phyloP scores from a whole-genome alignment of 371 early-diverging fungal species.

The Rhizopus delemar region DNA sequence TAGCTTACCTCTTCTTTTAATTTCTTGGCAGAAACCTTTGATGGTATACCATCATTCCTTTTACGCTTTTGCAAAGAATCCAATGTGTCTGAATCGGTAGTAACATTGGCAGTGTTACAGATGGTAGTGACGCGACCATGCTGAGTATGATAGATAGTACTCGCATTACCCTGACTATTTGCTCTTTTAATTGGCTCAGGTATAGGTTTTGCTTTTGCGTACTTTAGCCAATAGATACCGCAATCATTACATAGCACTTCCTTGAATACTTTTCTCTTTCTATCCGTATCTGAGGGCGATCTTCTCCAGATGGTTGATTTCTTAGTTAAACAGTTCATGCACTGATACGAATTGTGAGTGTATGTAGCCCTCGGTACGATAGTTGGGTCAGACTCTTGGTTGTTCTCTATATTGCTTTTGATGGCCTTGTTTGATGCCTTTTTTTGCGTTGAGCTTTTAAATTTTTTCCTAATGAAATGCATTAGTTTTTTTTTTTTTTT shows the following conservation, averaged over 20 bases:
- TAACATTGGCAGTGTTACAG: conserved; percentile 12
- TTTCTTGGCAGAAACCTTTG: conserved; percentile 7
- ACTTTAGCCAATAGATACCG: conserved; percentile 74
- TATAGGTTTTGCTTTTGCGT: conserved; percentile 57
- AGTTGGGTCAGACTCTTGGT: conserved; percentile 35
- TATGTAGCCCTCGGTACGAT: conserved; percentile 31
- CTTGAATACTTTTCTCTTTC: conserved; percentile 45
- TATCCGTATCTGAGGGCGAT: conserved; percentile 53
- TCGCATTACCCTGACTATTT: conserved; percentile 25
- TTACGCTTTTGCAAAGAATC: conserved; percentile 19
- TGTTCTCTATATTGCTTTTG: conserved; percentile 7
- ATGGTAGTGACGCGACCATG: conserved; percentile 43
- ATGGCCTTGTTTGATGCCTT: conserved; percentile 28
- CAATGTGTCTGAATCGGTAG: background rate
- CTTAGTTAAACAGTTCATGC: conserved; percentile 60
- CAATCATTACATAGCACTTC: conserved; percentile 73
- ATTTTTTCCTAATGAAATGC: conserved; percentile 17
- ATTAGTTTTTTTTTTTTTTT: conserved; percentile 3
- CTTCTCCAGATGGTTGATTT: conserved; percentile 57
- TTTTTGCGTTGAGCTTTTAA: conserved; percentile 13
- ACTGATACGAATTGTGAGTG: conserved; percentile 37
- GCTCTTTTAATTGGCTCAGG: conserved; percentile 24
- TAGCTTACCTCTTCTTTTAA: conserved; percentile 11
- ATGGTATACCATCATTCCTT: background rate
- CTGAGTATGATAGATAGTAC: conserved; percentile 2